A percentile compares a stretch with the other conserved stretches of the same genome.
Evolutionary conservation across 2,329 filamentous ascomycete species (phyloP).

Genomic region (Ceratocystis eucalypticola): DNA sequence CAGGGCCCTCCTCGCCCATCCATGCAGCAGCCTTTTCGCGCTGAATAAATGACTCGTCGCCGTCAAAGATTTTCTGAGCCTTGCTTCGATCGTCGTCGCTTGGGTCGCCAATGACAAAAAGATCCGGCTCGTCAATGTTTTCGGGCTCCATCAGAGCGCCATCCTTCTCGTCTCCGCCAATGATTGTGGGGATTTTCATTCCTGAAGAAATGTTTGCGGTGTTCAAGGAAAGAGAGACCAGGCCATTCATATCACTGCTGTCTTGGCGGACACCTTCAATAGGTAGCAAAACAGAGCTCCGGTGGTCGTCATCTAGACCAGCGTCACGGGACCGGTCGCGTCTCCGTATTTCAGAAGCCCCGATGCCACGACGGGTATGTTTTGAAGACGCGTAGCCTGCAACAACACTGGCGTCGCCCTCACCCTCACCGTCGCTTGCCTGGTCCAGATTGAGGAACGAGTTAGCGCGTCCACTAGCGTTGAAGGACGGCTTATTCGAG

Average conservation of each 20-base stretch:
- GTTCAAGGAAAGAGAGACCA: slow-evolving; percentile 27
- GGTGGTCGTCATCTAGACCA: slow-evolving; percentile 26
- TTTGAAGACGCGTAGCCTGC: neutral
- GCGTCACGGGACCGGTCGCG: neutral
- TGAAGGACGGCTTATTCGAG: slow-evolving; percentile 27
- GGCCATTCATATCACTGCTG: slow-evolving; percentile 28
- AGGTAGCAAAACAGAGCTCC: slow-evolving; percentile 31
- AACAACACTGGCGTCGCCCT: slow-evolving; percentile 16
- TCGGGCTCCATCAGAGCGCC: slow-evolving; percentile 27
- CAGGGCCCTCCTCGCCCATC: slow-evolving; percentile 62
- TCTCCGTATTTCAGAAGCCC: slow-evolving; percentile 1
- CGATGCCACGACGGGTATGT: slow-evolving; percentile 1
- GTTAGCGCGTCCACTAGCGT: slow-evolving; percentile 29
- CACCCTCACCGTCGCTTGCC: slow-evolving; percentile 35
- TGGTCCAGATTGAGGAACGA: slow-evolving; percentile 40
- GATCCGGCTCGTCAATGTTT: slow-evolving; percentile 42
- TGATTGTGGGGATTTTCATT: slow-evolving; percentile 27
- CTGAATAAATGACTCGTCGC: slow-evolving; percentile 65
- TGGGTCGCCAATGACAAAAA: slow-evolving; percentile 42
- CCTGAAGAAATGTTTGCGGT: slow-evolving; percentile 25
- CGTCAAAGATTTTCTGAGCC: slow-evolving; percentile 72
- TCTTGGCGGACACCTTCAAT: slow-evolving; percentile 30
- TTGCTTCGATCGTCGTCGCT: slow-evolving; percentile 60
- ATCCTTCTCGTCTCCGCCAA: slow-evolving; percentile 30
- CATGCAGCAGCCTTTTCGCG: slow-evolving; percentile 73